Evolutionary conservation across 805 yeast genomes (phyloP), one percentile per base, ranked within the genome.

Genomic region (Candida tibetensis): DNA sequence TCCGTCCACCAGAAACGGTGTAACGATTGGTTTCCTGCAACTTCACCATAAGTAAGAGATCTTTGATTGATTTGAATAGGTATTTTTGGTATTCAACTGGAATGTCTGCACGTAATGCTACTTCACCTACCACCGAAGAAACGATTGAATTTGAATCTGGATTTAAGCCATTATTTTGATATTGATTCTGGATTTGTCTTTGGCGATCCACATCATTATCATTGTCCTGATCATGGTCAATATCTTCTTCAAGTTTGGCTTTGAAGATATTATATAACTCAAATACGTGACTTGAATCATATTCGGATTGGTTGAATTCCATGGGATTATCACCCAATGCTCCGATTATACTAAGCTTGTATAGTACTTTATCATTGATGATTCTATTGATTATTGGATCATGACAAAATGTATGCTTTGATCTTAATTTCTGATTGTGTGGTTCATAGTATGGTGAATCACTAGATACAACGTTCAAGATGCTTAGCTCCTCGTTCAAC

Each of bases 281-380:
- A 12, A 28, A 31, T n/a, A 36, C 7, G 9, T 19, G 21, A n/a
- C 13, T 16, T 3, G 34, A 10, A 12, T 36, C 31, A 8, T 21
- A 21, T 7, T 10, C 25, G 9, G 26, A 13, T 16, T 30, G 13
- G 16, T 14, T 28, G 26, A 41, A 37, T 17, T 54, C 54, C 48
- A 51, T 55, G 7, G 70, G 71, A 21, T 46, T 46, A 10, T 52
- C 43, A 4, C 72, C 72, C 36, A 67, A 49, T 0, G 59, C 56
- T 1, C 73, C 73, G 16, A 63, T 28, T 6, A 62, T 57, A 1
- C 64, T 52, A 32, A 69, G 49, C 41, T 66, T 66, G 39, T 62
- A 64, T 4, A 53, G 33, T 4, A 68, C 41, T 40, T 66, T 68
- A 7, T 57, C 55, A 39, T 46, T 54, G 18, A 69, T 59, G 31